These are phyloP conservation scores for Aspergillus luchuensis DNA, from an alignment of 2,329 filamentous ascomycete genomes.

Conservation along the genomic window DNA sequence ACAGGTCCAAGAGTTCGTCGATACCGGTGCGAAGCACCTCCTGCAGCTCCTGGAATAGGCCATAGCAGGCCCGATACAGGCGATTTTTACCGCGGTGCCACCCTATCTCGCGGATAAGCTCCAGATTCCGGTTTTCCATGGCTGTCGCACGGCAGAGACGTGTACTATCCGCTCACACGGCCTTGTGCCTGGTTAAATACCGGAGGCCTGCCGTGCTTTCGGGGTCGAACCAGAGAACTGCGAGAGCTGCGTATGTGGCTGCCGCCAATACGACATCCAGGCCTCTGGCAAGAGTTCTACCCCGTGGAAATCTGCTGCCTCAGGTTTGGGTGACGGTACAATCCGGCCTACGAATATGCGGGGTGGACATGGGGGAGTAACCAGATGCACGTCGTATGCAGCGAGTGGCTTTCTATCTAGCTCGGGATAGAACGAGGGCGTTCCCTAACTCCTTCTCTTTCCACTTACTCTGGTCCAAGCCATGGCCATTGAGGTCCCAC, in stretches of 20 bases:
- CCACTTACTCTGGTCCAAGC: neutral
- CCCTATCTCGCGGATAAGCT: constrained; percentile 7
- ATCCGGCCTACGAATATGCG: too few species aligned
- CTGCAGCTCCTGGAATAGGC: constrained; percentile 4
- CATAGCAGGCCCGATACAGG: constrained; percentile 5
- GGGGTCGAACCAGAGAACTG: neutral
- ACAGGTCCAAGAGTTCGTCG: constrained; percentile 1
- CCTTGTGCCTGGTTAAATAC: too few species aligned
- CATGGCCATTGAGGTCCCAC: neutral
- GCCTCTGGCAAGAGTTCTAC: too few species aligned
- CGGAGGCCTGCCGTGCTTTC: neutral
- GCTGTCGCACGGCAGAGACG: neutral
- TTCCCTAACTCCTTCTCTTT: neutral
- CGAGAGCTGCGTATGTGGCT: neutral
- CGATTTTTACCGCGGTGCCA: constrained; percentile 1
- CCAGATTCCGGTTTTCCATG: neutral
- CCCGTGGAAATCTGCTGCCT: too few species aligned
- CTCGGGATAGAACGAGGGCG: too few species aligned
- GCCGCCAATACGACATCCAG: too few species aligned
- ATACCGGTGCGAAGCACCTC: neutral
- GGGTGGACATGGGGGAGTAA: too few species aligned
- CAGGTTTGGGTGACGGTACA: too few species aligned
- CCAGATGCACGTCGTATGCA: neutral
- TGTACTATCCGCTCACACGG: neutral
- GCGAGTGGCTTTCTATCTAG: neutral